Base-by-base conservation (phyloP, 2,329 filamentous ascomycete species). In the Penicillium sp. region DNA sequence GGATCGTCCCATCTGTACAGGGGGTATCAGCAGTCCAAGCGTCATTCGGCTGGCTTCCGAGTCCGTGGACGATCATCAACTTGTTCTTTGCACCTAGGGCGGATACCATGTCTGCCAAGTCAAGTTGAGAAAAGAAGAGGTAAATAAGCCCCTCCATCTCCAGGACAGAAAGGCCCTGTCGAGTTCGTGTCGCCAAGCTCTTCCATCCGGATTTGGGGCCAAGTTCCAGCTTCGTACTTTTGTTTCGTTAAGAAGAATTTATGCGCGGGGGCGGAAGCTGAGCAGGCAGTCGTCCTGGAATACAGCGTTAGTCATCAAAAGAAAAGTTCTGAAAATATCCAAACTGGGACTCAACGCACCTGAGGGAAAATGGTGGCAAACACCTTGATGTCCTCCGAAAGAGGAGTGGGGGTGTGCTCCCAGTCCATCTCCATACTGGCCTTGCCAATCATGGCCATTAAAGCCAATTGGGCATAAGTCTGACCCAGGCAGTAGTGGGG, bases 331-430 rank as follows among this genome's bases (percentile, higher is more conserved):
- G 37, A 38, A 18, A 13, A 44, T 7, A n/a, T 6, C 5, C 7
- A 39, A 28, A 29, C 4, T 10, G 20, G 20, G n/a, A n/a, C n/a
- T n/a, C n/a, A 48, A 39, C 40, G 50, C 43, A 94, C 90, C 85
- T 86, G 85, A 41, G 93, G 93, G 78, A 98, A 98, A 56, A 98
- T 94, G 18, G 89, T 96, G 27, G 93, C 93, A 71, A 97, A 98
- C 53, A 97, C 91, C 74, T 94, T 91, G 69, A 98, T 97, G 68
- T 94, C 84, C 72, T 98, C 93, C 0, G 87, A 94, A 43, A 75
- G 61, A 0, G 86, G 81, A 8, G 93, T 97, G 13, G 88, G 71
- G 63, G 88, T 81, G 68, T 98, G 93, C 65, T 83, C 79, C 91
- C 91, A 97, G 68, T 97, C 82, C 53, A 97, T 75, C 62, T 83